A percentile compares a stretch with the other conserved stretches of the same genome.
phyloP scores from a whole-genome alignment of 2,329 filamentous ascomycete species.

The Fusarium keratoplasticum region DNA sequence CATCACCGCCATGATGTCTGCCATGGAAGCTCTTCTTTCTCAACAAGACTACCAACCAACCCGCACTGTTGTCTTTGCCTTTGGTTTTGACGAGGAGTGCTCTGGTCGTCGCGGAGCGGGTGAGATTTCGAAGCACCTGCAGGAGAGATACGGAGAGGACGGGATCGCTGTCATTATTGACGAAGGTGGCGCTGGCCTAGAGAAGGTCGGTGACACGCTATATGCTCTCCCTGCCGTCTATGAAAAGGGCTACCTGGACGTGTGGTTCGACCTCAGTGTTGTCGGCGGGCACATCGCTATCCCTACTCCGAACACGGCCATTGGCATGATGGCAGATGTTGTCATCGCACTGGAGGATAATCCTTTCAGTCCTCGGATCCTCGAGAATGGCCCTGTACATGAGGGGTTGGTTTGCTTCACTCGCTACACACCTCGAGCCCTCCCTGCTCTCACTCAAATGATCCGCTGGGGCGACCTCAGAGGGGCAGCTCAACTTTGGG shows the following conservation, averaged over 20 bases:
- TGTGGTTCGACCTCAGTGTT: conserved; percentile 66
- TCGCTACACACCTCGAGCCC: conserved; percentile 62
- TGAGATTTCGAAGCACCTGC: conserved; percentile 60
- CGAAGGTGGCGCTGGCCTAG: conserved; percentile 69
- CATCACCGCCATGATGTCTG: conserved; percentile 50
- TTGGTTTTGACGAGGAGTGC: conserved; percentile 74
- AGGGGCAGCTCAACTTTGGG: conserved; percentile 40
- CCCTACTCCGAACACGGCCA: conserved; percentile 72
- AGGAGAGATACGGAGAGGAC: conserved; percentile 63
- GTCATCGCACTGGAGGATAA: conserved; percentile 70
- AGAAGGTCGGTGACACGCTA: conserved; percentile 55
- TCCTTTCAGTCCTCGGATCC: conserved; percentile 60
- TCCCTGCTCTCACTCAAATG: conserved; percentile 52
- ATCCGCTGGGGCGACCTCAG: conserved; percentile 44
- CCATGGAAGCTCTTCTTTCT: conserved; percentile 60
- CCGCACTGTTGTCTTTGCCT: conserved; percentile 67
- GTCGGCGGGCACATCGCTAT: conserved; percentile 69
- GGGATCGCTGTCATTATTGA: conserved; percentile 70
- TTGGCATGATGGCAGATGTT: conserved; percentile 75
- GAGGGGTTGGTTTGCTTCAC: conserved; percentile 66
- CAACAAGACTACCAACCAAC: conserved; percentile 61
- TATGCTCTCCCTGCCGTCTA: conserved; percentile 69
- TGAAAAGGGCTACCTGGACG: conserved; percentile 71
- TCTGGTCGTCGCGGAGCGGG: conserved; percentile 66
- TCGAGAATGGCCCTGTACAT: conserved; percentile 64